phyloP scores from a whole-genome alignment of 2,329 filamentous ascomycete species.

The Paraphoma sp. region DNA sequence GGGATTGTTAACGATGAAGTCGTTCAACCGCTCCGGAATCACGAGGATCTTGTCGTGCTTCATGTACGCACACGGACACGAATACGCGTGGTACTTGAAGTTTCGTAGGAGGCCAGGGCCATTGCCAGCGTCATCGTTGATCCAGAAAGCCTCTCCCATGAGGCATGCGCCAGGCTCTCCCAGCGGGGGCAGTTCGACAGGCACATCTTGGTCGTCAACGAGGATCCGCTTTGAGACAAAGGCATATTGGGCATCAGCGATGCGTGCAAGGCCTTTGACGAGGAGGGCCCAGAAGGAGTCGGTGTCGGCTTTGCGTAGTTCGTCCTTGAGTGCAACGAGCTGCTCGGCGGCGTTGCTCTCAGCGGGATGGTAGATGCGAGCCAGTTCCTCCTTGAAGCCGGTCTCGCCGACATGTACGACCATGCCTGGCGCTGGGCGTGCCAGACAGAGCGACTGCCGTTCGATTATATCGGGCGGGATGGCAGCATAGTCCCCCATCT shows the following conservation, averaged over 20 bases:
- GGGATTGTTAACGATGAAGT: constrained; percentile 66
- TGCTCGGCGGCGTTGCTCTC: constrained; percentile 69
- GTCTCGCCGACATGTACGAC: constrained; percentile 53
- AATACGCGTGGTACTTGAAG: constrained; percentile 69
- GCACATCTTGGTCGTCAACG: constrained; percentile 63
- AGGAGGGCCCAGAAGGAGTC: constrained; percentile 70
- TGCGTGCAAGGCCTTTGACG: constrained; percentile 68
- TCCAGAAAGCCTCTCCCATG: constrained; percentile 71
- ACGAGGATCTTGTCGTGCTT: constrained; percentile 74
- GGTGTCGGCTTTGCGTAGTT: constrained; percentile 59
- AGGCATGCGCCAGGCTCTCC: constrained; percentile 68
- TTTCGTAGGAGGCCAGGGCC: constrained; percentile 60
- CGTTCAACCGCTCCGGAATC: constrained; percentile 66
- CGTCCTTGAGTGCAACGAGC: constrained; percentile 65
- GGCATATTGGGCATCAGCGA: constrained; percentile 70
- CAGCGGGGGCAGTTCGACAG: constrained; percentile 66
- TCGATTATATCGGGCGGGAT: constrained; percentile 50
- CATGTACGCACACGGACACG: constrained; percentile 72
- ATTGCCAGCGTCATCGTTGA: constrained; percentile 65
- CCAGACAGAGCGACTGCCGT: constrained; percentile 53
- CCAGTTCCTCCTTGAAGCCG: constrained; percentile 50
- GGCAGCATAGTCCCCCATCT: constrained; percentile 37
- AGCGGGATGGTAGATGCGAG: constrained; percentile 45
- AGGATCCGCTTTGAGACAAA: constrained; percentile 72
- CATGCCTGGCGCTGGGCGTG: constrained; percentile 49